Conservation (phyloP, 257 asterid species). For the Leonotis leonurus region DNA sequence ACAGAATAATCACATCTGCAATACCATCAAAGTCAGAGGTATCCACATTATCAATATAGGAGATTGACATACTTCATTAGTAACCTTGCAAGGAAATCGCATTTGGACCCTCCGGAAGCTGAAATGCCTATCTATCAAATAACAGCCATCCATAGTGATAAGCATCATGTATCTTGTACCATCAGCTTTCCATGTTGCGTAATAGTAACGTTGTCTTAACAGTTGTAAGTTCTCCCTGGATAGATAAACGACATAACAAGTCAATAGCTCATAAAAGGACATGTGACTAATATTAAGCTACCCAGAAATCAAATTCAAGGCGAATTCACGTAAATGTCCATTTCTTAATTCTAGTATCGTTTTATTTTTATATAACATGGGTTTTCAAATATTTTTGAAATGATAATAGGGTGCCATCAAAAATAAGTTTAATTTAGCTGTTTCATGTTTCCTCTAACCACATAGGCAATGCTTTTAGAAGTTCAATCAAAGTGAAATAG, state of each 20-base stretch:
- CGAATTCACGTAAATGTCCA: neutral
- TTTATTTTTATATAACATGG: too few relatives aligned
- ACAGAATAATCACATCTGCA: neutral
- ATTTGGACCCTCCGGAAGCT: constrained; percentile 91
- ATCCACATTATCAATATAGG: constrained; percentile 8
- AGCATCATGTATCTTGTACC: constrained; percentile 99
- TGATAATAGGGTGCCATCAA: neutral
- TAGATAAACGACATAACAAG: constrained; percentile 1
- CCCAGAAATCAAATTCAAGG: constrained; percentile 14
- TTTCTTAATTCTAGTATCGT: neutral
- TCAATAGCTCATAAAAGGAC: neutral
- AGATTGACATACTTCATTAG: constrained; percentile 54
- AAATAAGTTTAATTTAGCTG: neutral
- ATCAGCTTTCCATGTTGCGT: constrained; percentile 99
- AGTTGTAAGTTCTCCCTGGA: constrained; percentile 89
- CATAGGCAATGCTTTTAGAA: neutral
- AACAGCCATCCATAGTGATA: constrained; percentile 93
- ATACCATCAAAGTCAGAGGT: constrained; percentile 8
- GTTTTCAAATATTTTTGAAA: too few relatives aligned
- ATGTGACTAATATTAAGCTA: too few relatives aligned
- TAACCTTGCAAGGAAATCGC: constrained; percentile 82
- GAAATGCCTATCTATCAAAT: constrained; percentile 83
- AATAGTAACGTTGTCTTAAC: constrained; percentile 89
- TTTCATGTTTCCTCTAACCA: neutral
- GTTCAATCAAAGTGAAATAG: neutral